Base-by-base conservation (phyloP, 2,329 filamentous ascomycete genomes). In the Pseudodiploospora longispora region DNA sequence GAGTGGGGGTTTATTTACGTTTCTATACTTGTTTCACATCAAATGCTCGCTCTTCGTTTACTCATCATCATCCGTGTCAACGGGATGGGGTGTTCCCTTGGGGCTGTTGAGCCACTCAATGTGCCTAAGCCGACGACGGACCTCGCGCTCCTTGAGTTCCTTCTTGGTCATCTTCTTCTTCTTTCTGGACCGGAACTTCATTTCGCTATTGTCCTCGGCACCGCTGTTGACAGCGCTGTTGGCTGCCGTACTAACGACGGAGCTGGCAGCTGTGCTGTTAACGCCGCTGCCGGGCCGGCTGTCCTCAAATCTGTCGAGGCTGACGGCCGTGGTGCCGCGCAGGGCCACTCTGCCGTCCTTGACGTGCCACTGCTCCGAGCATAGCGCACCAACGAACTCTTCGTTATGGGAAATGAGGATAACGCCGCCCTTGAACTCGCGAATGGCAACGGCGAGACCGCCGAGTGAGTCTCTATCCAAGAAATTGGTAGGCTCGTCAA, bases 391-490 rank as follows among this genome's bases (percentile, higher is more conserved):
- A 41, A 98, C 90, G 59, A 98, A 98, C 66, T 98, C 93, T 62
- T 97, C 90, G 78, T 98, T 97, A 71, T 98, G 93, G 50, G 90
- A 96, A 67, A 98, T 98, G 83, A 98, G 95, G 52, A 98, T 90
- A 2, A 98, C 93, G 66, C 93, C 93, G 54, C 93, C 93, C 73
- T 89, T 94, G 80, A 94, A 98, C 62, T 97, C 93, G 55, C 90
- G 87, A 59, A 98, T 97, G 53, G 93, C 93, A 35, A 95, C 89
- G n/a, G 93, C 90, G 44, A 98, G 79, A 66, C 91, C 93, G 60
- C 93, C 94, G 12, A 98, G 83, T 10, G 90, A 95, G 70, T 98
- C 93, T 57, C 93, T 89, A 62, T 98, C 93, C 74, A 98, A 82
- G 78, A 96, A 98, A 74, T 98, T 98, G 64, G 93, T 97, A 47